Evolutionary conservation across 169 alveolate genomes (phyloP), one percentile per base, ranked within the genome.

Genomic region (Pseudocohnilembus persalinus): DNA sequence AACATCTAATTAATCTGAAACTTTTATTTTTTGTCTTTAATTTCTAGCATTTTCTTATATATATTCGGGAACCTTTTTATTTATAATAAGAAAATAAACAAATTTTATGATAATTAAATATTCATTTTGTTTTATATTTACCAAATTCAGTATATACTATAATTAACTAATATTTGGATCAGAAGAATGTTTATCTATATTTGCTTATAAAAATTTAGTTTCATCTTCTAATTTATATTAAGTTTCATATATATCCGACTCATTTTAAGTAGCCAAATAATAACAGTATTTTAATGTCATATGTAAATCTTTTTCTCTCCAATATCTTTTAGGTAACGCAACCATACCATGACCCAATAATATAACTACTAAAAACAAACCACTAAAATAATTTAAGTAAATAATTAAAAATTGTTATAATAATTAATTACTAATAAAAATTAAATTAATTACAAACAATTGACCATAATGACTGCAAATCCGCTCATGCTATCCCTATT

Each of bases 261-360:
- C 89, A 6, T 87, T 33, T 29, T 81, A 65, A n/a, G 79, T 83
- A 29, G 90, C 88, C 76, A 83, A 32, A 31, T 35, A 81, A 29
- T 87, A 77, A 16, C 31, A 31, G 29, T 35, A 30, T 26, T 87
- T 65, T 73, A 90, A 32, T 16, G 75, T 74, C 29, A 32, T 64
- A 29, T 81, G 64, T 29, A 77, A 76, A 49, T 73, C 74, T 76
- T 88, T 80, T 76, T 76, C 75, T 27, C 64, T 31, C 78, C 88
- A 87, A 32, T 76, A 86, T 74, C 77, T 86, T 65, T 83, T 89
- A 29, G 95, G 95, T n/a, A 91, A 88, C 16, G 91, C 91, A 11
- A 91, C 93, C 1, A 91, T 74, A 26, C 95, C 95, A 76, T 91
- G 83, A 1, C 95, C 95, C 85, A 91, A 31, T 35, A 91, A 49